phyloP scores from a whole-genome alignment of 768 basidiomycete species.

The Auricularia sp. region DNA sequence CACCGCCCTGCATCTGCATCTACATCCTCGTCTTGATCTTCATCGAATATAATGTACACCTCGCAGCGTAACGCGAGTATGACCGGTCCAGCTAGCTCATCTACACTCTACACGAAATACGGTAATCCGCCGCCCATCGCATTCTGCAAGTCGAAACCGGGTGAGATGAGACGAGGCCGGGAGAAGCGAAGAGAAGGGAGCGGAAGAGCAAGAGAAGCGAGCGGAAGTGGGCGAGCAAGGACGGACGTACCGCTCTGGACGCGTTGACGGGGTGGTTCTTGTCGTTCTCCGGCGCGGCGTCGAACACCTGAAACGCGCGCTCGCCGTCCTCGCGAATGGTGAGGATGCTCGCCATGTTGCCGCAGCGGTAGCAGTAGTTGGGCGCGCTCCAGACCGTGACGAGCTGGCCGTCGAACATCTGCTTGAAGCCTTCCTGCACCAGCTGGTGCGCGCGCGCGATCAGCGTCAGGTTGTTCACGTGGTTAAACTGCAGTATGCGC shows the following conservation, averaged over 20 bases:
- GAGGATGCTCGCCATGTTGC: conserved; percentile 87
- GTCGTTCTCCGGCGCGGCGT: conserved; percentile 83
- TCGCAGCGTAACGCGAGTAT: too few species aligned
- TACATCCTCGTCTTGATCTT: too few species aligned
- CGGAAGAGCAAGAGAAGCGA: too few species aligned
- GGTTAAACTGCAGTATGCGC: conserved; percentile 58
- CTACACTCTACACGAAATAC: conserved; percentile 35
- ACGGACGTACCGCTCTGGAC: not conserved
- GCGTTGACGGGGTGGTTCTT: conserved; percentile 33
- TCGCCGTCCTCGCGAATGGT: conserved; percentile 50
- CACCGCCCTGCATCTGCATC: too few species aligned
- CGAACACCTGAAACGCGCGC: conserved; percentile 62
- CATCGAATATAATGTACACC: too few species aligned
- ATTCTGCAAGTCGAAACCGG: not conserved
- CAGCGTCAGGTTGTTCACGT: conserved; percentile 75
- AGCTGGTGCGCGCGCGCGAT: conserved; percentile 96
- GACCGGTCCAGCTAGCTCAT: not conserved
- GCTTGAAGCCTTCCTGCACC: conserved; percentile 91
- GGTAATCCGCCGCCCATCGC: conserved; percentile 36
- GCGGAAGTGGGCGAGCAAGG: not conserved
- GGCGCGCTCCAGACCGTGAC: conserved; percentile 92
- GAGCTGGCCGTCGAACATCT: conserved; percentile 90
- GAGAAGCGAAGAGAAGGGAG: too few species aligned
- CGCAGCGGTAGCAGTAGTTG: conserved; percentile 78
- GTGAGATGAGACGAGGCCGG: too few species aligned